Evolutionary conservation across 2,329 filamentous ascomycete genomes (phyloP).

Genomic region (Penicillium paneum): DNA sequence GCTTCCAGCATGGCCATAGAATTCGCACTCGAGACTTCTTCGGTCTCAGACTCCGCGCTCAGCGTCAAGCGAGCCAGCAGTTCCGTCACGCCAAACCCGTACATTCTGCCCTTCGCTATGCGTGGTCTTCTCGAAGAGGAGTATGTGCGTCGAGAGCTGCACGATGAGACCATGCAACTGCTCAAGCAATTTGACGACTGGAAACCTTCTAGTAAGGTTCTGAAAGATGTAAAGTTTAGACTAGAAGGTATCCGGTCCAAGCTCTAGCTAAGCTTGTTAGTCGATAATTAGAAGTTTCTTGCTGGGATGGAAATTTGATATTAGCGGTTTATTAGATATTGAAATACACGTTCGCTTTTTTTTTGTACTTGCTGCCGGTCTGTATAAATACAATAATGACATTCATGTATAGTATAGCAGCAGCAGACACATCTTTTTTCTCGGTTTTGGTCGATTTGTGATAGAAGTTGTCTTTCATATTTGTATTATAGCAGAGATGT

Average conservation of each 20-base stretch:
- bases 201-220: constrained; percentile 82
- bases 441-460: not conserved
- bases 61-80: constrained; percentile 51
- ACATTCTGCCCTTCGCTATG: constrained; percentile 93
- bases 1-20: constrained; percentile 61
- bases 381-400: not conserved
- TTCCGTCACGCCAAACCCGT: constrained; percentile 64
- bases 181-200: constrained; percentile 89
- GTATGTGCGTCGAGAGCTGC: constrained; percentile 77
- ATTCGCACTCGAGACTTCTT: constrained; percentile 70
- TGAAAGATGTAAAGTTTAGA: constrained; percentile 94
- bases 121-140: constrained; percentile 89
- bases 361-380: not conserved
- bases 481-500: not conserved
- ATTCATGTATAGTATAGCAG: not conserved
- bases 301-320: not conserved
- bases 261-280: constrained; percentile 49
- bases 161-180: constrained; percentile 71
- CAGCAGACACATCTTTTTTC: not conserved
- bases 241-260: constrained; percentile 88
- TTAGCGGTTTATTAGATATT: not conserved
- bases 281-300: constrained; percentile 1
- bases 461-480: not conserved
- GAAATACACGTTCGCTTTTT: not conserved
- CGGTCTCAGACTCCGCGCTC: constrained; percentile 48